phyloP scores from a whole-genome alignment of 2,329 filamentous ascomycete species.

The Lomentospora prolificans region DNA sequence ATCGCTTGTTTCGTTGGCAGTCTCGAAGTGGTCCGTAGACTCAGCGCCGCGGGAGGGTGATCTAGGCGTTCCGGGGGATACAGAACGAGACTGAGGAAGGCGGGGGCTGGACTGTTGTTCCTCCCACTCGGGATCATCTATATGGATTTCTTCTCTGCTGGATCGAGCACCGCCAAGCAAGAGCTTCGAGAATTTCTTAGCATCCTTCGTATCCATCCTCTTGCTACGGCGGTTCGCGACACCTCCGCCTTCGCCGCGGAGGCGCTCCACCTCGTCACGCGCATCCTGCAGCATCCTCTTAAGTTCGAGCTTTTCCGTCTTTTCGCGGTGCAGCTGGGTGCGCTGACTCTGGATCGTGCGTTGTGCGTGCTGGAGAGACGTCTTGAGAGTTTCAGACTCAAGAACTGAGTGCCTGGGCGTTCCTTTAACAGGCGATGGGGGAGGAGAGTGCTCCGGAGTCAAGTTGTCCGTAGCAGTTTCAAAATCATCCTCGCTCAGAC shows the following conservation, averaged over 20 bases:
- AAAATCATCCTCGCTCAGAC: slow-evolving; percentile 51
- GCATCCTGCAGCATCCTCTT: slow-evolving; percentile 92
- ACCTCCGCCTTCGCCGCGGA: slow-evolving; percentile 41
- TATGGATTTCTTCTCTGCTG: slow-evolving; percentile 66
- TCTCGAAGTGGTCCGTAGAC: slow-evolving; percentile 62
- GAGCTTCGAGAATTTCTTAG: slow-evolving; percentile 60
- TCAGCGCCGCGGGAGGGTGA: slow-evolving; percentile 7
- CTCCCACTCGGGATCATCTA: slow-evolving; percentile 84
- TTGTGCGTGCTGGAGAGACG: slow-evolving; percentile 87
- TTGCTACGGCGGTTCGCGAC: slow-evolving; percentile 49
- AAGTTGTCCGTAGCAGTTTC: slow-evolving; percentile 57
- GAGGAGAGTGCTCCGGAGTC: slow-evolving; percentile 84
- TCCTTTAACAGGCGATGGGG: slow-evolving; percentile 79
- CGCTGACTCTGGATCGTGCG: slow-evolving; percentile 94
- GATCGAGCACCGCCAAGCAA: slow-evolving; percentile 68
- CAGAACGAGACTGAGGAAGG: slow-evolving; percentile 16
- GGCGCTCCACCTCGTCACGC: slow-evolving; percentile 77
- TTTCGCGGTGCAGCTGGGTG: slow-evolving; percentile 91
- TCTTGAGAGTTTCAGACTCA: slow-evolving; percentile 93
- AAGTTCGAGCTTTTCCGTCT: slow-evolving; percentile 95
- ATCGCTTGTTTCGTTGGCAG: slow-evolving; percentile 66
- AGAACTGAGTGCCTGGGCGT: slow-evolving; percentile 84
- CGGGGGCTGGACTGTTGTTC: slow-evolving; percentile 48
- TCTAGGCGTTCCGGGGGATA: slow-evolving; percentile 37
- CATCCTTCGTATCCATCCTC: slow-evolving; percentile 54